Evolutionary conservation across 768 basidiomycete species (phyloP).

Genomic region (Phallus indusiatus): DNA sequence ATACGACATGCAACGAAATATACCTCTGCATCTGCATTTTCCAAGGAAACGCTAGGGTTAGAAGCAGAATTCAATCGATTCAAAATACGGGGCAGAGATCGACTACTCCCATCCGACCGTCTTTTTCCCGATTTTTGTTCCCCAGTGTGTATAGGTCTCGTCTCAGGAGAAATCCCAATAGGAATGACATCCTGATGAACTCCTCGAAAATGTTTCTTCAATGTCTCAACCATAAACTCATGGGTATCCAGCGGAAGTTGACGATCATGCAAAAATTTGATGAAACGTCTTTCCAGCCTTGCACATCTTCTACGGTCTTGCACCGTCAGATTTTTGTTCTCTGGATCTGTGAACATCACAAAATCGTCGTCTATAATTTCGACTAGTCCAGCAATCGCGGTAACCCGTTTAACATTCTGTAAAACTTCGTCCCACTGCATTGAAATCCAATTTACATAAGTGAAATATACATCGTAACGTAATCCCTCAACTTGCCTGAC

Average conservation of each 20-base stretch:
- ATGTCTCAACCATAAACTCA: neutral
- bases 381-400: slow-evolving; percentile 50
- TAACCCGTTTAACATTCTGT: slow-evolving; percentile 50
- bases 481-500: slow-evolving; percentile 9
- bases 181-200: neutral
- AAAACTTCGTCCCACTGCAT: slow-evolving; percentile 51
- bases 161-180: neutral
- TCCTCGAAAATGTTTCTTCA: neutral
- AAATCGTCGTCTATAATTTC: slow-evolving; percentile 71
- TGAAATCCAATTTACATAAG: too few species aligned
- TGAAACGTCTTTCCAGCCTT: neutral
- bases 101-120: too few species aligned
- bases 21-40: neutral
- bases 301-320: neutral
- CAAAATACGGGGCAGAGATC: neutral
- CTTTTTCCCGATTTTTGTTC: too few species aligned
- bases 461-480: neutral
- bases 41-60: too few species aligned
- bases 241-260: neutral
- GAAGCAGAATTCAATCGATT: neutral
- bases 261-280: neutral
- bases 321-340: neutral
- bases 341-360: slow-evolving; percentile 27
- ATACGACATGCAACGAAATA: neutral
- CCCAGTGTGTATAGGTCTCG: too few species aligned